These are phyloP conservation scores for Cornus florida DNA, from an alignment of 148 eudicot genomes.

Conservation along the genomic window DNA sequence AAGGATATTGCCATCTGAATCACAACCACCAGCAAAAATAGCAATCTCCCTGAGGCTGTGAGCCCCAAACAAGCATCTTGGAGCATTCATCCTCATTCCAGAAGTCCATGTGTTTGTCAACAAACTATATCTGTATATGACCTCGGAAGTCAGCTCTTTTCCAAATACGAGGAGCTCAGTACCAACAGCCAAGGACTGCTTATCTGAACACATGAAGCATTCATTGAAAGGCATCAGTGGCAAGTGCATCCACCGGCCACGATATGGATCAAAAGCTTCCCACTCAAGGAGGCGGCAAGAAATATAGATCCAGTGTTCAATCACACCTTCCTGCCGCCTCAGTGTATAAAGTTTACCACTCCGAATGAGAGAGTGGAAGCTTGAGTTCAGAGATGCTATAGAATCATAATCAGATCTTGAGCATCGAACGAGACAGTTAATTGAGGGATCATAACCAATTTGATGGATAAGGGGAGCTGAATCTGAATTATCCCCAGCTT, in stretches of 20 bases:
- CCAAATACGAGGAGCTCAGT: constrained; percentile 83
- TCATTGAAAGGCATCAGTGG: constrained; percentile 60
- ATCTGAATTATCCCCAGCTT: constrained; percentile 26
- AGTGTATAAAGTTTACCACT: constrained; percentile 56
- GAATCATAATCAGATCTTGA: constrained; percentile 79
- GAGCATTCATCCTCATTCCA: constrained; percentile 57
- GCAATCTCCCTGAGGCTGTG: constrained; percentile 68
- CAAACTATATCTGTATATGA: constrained; percentile 58
- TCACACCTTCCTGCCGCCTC: constrained; percentile 45
- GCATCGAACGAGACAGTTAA: constrained; percentile 51
- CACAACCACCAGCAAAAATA: constrained; percentile 82
- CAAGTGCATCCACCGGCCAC: constrained; percentile 58
- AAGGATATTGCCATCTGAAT: constrained; percentile 44
- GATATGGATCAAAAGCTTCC: constrained; percentile 81
- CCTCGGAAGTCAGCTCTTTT: constrained; percentile 43
- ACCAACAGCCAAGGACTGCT: constrained; percentile 89
- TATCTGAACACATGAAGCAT: constrained; percentile 67
- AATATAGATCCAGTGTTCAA: constrained; percentile 80
- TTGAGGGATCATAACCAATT: constrained; percentile 58
- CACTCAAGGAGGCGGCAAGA: constrained; percentile 74
- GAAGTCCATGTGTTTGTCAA: constrained; percentile 68
- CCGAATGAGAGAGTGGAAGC: constrained; percentile 46
- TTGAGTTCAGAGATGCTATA: constrained; percentile 53
- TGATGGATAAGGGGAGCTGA: constrained; percentile 43
- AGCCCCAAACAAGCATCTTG: constrained; percentile 80